Base-by-base conservation (phyloP, 495 filamentous ascomycete genomes). In the Thozetella sp. region DNA sequence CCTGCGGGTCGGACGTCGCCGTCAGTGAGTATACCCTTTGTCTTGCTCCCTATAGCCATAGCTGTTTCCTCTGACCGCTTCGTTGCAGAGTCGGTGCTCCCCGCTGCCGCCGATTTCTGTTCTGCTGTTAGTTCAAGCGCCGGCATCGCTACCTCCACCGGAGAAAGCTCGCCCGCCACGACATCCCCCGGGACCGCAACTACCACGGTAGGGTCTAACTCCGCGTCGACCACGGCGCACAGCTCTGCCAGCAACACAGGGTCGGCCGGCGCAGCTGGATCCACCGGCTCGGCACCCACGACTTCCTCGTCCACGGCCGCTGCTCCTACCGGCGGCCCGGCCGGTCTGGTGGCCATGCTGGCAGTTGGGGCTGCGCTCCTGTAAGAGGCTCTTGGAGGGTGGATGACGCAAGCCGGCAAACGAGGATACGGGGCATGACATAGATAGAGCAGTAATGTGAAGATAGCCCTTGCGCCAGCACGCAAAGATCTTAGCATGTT, bases 81-180 rank as follows among this genome's bases (percentile, higher is more conserved):
- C 23, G 17, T 59, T 23, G 9, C 58, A 65, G 63, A 37, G 30
- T 43, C 62, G 63, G 63, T 65, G 22, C 63, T 65, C 20, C 63
- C 63, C 56, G 59, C 63, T n/a, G 59, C 57, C 11, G 60, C 57
- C 43, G n/a, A 40, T 52, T 46, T 65, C 53, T 65, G 63, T 56
- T 59, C 57, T 24, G 63, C 54, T 19, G 63, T 62, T 25, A 23
- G 26, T 50, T 52, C 57, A 20, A 6, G 48, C 13, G 25, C 53
- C 25, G 24, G 23, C 3, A 20, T 48, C 3, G 43, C 43, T 15
- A 53, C 56, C 51, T 15, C 25, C 27, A 53, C 43, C 56, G 27
- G 27, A 0, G 26, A 24, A n/a, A 53, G 23, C 26, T 22, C 22
- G 3, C 22, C 46, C 25, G 20, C 55, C 34, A 17, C 24, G 13